phyloP scores from a whole-genome alignment of 1,284 basidiomycete species.

The Moniliella sp. region DNA sequence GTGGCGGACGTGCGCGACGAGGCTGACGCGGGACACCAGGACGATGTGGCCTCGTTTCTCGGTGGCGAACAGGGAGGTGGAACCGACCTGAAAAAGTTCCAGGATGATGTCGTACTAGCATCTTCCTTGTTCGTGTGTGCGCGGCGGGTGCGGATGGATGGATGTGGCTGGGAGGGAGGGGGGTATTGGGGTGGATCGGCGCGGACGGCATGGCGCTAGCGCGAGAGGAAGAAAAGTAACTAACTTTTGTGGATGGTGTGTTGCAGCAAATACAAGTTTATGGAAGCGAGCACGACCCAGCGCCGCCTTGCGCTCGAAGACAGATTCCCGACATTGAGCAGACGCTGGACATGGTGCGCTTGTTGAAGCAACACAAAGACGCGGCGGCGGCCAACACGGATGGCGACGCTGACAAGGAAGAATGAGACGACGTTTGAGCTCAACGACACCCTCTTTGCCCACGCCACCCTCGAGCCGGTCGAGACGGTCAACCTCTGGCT shows the following conservation, averaged over 20 bases:
- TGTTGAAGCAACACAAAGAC: slow-evolving; percentile 42
- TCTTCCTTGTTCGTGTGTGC: slow-evolving; percentile 4
- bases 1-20: background rate
- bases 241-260: background rate
- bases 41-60: slow-evolving; percentile 65
- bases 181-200: slow-evolving; percentile 3
- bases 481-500: slow-evolving; percentile 86
- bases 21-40: slow-evolving; percentile 35
- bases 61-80: slow-evolving; percentile 61
- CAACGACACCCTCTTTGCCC: slow-evolving; percentile 80
- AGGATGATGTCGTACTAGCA: slow-evolving; percentile 68
- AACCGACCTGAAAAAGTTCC: slow-evolving; percentile 61
- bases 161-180: slow-evolving; percentile 3
- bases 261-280: slow-evolving; percentile 82
- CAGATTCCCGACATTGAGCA: slow-evolving; percentile 87
- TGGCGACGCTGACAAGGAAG: no score
- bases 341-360: slow-evolving; percentile 71
- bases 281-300: slow-evolving; percentile 70
- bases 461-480: slow-evolving; percentile 64
- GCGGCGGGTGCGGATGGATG: slow-evolving; percentile 7
- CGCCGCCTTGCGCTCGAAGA: slow-evolving; percentile 59
- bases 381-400: no score
- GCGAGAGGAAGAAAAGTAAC: slow-evolving; percentile 7
- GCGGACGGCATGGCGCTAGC: slow-evolving; percentile 16
- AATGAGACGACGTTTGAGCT: slow-evolving; percentile 81